Percentiles rank a stretch among this genome's conserved stretches.
phyloP scores from a whole-genome alignment of 331 rosid genomes.

The Stylosanthes scabra region DNA sequence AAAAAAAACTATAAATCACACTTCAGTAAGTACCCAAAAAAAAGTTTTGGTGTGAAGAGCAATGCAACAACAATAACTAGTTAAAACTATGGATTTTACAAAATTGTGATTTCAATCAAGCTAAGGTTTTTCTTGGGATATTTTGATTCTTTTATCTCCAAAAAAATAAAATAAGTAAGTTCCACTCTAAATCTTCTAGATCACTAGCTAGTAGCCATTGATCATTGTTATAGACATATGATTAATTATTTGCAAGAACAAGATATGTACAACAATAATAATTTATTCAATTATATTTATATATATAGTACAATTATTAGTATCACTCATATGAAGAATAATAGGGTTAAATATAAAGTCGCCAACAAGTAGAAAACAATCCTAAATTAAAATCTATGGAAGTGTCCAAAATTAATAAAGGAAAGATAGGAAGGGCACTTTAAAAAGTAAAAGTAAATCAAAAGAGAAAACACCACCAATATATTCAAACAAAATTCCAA shows the following conservation, averaged over 20 bases:
- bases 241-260: too few relatives aligned
- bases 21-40: too few relatives aligned
- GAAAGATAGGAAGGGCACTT: slow-evolving; percentile 13
- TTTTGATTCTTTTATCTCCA: background rate
- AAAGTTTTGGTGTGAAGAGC: too few relatives aligned
- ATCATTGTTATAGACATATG: background rate
- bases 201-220: too few relatives aligned
- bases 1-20: too few relatives aligned
- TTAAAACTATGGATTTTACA: too few relatives aligned
- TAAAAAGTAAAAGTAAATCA: background rate
- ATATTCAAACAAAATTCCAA: background rate
- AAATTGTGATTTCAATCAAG: background rate
- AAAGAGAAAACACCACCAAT: background rate
- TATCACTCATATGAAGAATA: background rate
- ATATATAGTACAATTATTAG: background rate
- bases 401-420: slow-evolving; percentile 15
- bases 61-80: too few relatives aligned
- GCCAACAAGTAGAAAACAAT: background rate
- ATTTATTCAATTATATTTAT: background rate
- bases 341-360: background rate
- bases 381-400: background rate
- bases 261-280: too few relatives aligned
- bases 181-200: background rate
- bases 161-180: background rate
- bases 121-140: background rate